A percentile compares a stretch with the other conserved stretches of the same genome.
Conservation (phyloP, 371 early-diverging fungal species). For the Mucor sp. region DNA sequence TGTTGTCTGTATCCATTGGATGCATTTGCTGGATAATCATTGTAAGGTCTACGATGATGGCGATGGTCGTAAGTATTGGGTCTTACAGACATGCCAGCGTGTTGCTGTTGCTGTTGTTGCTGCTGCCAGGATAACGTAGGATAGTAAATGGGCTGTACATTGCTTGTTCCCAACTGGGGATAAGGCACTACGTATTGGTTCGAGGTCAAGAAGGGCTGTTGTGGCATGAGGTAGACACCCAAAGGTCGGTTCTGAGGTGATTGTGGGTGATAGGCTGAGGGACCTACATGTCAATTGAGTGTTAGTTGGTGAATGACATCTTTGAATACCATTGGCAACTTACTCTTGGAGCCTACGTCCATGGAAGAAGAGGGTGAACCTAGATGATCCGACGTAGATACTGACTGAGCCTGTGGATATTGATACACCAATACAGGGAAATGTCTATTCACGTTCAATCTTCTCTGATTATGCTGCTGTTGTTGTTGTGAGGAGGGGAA, state of each 20-base stretch:
- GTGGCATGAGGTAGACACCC: constrained; percentile 23
- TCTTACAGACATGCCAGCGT: neutral
- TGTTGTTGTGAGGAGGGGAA: neutral
- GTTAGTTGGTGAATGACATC: no score
- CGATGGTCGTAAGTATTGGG: neutral
- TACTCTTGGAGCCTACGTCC: neutral
- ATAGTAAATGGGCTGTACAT: constrained; percentile 12
- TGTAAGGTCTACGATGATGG: neutral
- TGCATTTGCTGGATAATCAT: neutral
- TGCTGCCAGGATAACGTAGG: constrained; percentile 18
- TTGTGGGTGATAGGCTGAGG: neutral
- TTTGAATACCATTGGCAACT: neutral
- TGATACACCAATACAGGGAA: constrained; percentile 26
- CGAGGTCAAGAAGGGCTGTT: constrained; percentile 6
- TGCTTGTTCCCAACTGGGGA: constrained; percentile 22
- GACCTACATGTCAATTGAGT: neutral
- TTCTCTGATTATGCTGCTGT: neutral
- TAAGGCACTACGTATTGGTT: constrained; percentile 23
- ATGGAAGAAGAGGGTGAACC: neutral
- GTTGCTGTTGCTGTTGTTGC: constrained; percentile 1
- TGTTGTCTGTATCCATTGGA: neutral
- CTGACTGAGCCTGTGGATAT: constrained; percentile 8
- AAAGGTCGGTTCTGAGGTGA: constrained; percentile 7
- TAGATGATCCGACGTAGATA: neutral
- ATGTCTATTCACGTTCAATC: constrained; percentile 7